These are phyloP conservation scores for Fusarium incarnatum DNA, from an alignment of 2,329 filamentous ascomycete genomes.

Conservation along the genomic window DNA sequence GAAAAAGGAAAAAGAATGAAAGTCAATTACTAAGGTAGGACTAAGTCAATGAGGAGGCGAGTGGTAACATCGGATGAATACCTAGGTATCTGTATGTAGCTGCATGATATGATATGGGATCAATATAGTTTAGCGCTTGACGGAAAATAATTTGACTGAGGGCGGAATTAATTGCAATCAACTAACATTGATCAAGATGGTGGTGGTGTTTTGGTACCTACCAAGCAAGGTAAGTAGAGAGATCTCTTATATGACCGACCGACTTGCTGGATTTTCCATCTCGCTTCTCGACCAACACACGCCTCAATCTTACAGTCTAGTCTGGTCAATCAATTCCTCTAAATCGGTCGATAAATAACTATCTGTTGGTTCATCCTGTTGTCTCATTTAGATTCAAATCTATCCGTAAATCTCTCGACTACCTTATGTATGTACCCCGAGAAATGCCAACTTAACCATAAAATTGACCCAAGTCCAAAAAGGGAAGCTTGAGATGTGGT, in stretches of 20 bases:
- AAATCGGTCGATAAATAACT: background rate
- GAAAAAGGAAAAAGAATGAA: background rate
- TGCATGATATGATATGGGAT: conserved; percentile 16
- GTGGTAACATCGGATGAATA: conserved; percentile 39
- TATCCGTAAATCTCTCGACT: no score
- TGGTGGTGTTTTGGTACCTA: background rate
- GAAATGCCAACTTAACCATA: conserved; percentile 32
- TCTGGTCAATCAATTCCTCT: background rate
- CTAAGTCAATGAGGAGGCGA: conserved; percentile 27
- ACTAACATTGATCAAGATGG: background rate
- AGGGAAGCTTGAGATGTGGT: conserved; percentile 34
- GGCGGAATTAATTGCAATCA: background rate
- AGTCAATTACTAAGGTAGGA: conserved; percentile 27
- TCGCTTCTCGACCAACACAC: conserved; percentile 31
- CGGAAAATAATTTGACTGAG: conserved; percentile 15
- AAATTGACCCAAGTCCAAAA: conserved; percentile 27
- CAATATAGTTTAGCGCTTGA: conserved; percentile 12
- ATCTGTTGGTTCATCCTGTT: background rate
- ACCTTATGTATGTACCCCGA: conserved; percentile 3
- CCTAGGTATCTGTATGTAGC: conserved; percentile 15
- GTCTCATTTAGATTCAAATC: background rate
- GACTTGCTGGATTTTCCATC: conserved; percentile 8
- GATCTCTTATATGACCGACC: conserved; percentile 28
- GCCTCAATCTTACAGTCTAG: conserved; percentile 36
- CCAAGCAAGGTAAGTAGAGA: background rate